A percentile compares a stretch with the other conserved stretches of the same genome.
Conservation (phyloP, 202 grass and related monocot genomes). For the Bolboschoenoplectus hybrid region DNA sequence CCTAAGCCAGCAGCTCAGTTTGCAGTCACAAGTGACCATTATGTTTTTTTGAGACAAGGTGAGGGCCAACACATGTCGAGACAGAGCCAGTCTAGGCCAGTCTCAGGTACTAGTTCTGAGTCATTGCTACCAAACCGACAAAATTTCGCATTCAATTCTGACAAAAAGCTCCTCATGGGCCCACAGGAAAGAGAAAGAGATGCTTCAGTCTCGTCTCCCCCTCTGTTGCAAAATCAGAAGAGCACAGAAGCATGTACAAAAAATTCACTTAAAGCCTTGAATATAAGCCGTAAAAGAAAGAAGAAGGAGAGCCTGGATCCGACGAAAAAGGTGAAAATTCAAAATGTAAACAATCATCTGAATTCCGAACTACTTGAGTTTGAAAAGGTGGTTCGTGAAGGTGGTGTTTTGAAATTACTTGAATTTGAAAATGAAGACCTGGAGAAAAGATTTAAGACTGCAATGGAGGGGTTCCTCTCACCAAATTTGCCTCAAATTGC, state of each 20-base stretch:
- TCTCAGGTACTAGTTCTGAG: conserved; percentile 91
- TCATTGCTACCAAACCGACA: conserved; percentile 58
- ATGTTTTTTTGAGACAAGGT: conserved; percentile 48
- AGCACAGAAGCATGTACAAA: conserved; percentile 17
- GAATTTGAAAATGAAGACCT: conserved; percentile 66
- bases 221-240: conserved; percentile 28
- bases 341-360: conserved; percentile 28
- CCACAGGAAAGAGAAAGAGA: conserved; percentile 77
- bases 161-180: conserved; percentile 72
- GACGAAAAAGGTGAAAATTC: conserved; percentile 18
- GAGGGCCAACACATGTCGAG: conserved; percentile 57
- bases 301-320: conserved; percentile 30
- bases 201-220: conserved; percentile 36
- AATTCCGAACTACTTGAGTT: conserved; percentile 40
- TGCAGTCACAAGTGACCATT: conserved; percentile 5
- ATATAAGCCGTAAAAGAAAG: conserved; percentile 35
- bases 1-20: conserved; percentile 46
- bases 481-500: conserved; percentile 59
- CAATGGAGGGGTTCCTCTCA: conserved; percentile 71
- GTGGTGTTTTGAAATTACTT: conserved; percentile 72
- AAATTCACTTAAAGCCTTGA: conserved; percentile 6
- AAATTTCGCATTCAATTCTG: conserved; percentile 67
- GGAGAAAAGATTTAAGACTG: conserved; percentile 70
- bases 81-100: conserved; percentile 65
- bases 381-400: conserved; percentile 54